phyloP scores from a whole-genome alignment of 768 basidiomycete species.

The Mycena rosella region DNA sequence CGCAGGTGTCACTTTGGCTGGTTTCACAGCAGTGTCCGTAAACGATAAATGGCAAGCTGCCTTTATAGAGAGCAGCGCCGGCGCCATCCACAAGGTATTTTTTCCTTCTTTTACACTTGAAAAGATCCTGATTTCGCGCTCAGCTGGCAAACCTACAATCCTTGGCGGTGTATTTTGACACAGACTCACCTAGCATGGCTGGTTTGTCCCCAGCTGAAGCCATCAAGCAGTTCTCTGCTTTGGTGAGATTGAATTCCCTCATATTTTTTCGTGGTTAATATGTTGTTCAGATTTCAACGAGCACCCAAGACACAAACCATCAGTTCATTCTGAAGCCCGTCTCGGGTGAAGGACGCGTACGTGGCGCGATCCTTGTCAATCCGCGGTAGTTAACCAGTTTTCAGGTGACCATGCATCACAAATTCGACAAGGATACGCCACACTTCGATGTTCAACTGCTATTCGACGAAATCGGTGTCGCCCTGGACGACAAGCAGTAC shows the following conservation, averaged over 20 bases:
- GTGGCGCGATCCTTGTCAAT: constrained; percentile 40
- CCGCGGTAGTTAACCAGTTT: constrained; percentile 14
- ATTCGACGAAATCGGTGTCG: constrained; percentile 94
- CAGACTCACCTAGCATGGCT: constrained; percentile 86
- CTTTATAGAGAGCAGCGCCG: constrained; percentile 91
- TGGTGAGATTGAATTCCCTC: constrained; percentile 59
- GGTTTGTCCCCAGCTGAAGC: constrained; percentile 75
- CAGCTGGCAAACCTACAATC: constrained; percentile 90
- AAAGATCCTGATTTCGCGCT: not conserved
- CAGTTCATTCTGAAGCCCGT: constrained; percentile 97
- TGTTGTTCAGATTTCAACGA: constrained; percentile 56
- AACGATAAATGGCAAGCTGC: constrained; percentile 89
- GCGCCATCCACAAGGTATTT: constrained; percentile 88
- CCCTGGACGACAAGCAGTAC: constrained; percentile 94
- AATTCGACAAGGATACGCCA: constrained; percentile 78
- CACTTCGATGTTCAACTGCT: constrained; percentile 88
- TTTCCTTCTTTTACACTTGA: not conserved
- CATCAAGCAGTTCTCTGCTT: constrained; percentile 77
- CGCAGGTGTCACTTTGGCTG: constrained; percentile 87
- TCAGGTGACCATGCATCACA: constrained; percentile 87
- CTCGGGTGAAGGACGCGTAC: constrained; percentile 91
- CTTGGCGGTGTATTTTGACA: constrained; percentile 94
- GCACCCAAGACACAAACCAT: constrained; percentile 70
- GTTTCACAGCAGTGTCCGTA: constrained; percentile 91
- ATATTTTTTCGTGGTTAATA: not conserved